Evolutionary conservation across 2,329 filamentous ascomycete genomes (phyloP), one percentile per base, ranked within the genome.

Genomic region (Elsinoe perseae): DNA sequence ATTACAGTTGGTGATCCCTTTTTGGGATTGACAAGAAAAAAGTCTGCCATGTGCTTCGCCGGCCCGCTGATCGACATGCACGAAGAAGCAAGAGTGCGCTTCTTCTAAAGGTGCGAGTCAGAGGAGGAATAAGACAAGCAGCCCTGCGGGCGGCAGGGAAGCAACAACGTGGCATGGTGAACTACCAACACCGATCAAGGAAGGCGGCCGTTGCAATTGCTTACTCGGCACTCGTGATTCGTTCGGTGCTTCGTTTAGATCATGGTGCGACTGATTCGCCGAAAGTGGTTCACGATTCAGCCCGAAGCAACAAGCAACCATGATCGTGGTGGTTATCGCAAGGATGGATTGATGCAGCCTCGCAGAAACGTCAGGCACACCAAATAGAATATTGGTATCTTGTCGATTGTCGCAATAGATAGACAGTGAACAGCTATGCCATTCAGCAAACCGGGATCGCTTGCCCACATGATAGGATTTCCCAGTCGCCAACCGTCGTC

Each of bases 131-230:
- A 52, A 25, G 30, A 52, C 48, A 52, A 52, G 48, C 48, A 21
- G 25, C 16, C n/a, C 20, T 18, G 44, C 27, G 44, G 25, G 48
- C 30, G 16, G 48, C 48, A 52, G 28, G 28, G 48, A n/a, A 52
- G 48, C 48, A 52, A 52, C 48, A 52, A 52, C 48, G 48, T 52
- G 48, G 48, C 48, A 52, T 52, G 16, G 48, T 23, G 18, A 16
- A 14, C 28, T 36, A 20, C 48, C 48, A 52, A 25, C 32, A 52
- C 48, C 48, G 32, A 52, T 52, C 48, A 30, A 52, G 48, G 16
- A 52, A 52, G 48, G 48, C 38, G 28, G 28, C 48, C 48, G 48
- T 52, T 52, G 30, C 6, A 27, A 50, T 25, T 25, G 21, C 44
- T 23, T 27, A 18, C 28, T 10, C 8, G 44, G 18, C 20, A 32